Conservation (phyloP, 139 green algal species). For the Chlamydomonas asymmetrica region DNA sequence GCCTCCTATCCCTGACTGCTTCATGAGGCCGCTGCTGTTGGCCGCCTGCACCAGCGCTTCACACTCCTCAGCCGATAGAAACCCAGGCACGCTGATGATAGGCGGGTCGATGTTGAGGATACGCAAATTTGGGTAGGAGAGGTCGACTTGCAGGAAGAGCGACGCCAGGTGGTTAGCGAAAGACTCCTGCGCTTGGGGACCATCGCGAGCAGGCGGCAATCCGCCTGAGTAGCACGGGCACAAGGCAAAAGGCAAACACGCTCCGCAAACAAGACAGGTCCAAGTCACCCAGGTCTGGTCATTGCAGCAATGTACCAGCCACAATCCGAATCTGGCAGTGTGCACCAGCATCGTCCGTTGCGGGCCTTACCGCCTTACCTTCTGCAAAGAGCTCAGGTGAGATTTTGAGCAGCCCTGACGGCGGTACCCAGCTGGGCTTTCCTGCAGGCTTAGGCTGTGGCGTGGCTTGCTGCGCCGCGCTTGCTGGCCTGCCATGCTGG, state of each 20-base stretch:
- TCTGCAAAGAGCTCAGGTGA: neutral
- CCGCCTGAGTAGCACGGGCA: neutral
- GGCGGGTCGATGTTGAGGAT: conserved; percentile 67
- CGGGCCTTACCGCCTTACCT: neutral
- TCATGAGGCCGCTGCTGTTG: conserved; percentile 25
- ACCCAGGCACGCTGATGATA: conserved; percentile 54
- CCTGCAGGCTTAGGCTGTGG: no score
- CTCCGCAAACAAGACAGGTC: neutral
- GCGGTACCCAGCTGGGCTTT: no score
- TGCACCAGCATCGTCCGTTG: neutral
- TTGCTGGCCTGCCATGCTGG: no score
- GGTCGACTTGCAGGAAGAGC: conserved; percentile 22
- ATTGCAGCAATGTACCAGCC: neutral
- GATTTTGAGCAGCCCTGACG: conserved; percentile 20
- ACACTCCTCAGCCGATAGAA: conserved; percentile 49
- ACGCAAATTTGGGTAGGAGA: conserved; percentile 5
- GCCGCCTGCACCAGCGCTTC: conserved; percentile 9
- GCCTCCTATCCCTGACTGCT: conserved; percentile 28
- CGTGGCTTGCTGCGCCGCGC: no score
- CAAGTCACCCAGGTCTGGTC: neutral
- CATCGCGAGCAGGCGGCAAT: conserved; percentile 4
- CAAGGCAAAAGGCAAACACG: neutral
- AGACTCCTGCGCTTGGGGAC: conserved; percentile 4
- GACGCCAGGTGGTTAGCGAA: neutral
- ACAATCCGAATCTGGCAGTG: neutral